Base-by-base conservation (phyloP, 192 early-diverging fungal genomes). In the Entomortierella chlamydospora region DNA sequence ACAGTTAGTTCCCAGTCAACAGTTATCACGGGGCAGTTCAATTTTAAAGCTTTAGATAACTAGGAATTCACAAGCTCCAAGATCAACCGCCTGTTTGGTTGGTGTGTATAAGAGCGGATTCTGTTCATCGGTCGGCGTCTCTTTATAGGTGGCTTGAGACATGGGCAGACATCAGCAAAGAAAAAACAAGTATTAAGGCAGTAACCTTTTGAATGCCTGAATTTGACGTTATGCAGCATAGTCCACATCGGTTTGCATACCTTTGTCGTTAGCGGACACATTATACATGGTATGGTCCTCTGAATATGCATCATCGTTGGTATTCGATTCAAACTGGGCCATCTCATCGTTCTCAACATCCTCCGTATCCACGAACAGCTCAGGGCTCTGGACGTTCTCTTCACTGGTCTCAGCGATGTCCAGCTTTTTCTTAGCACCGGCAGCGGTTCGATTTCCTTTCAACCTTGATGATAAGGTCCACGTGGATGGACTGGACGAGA, bases 321-420 rank as follows among this genome's bases (percentile, higher is more conserved):
- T 64, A 54, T 64, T 39, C 49, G 37, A 54, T 64, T 31, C 62
- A 37, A 54, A 53, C 62, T 54, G 51, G n/a, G 64, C 42, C 41
- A 57, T 55, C 52, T 57, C 64, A 47, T 57, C 54, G 54, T 41
- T 45, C 52, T 57, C 64, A 37, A 25, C 42, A 67, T 26, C 54
- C 54, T 57, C 64, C 2, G 37, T 41, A 47, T 42, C 57, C 66
- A 58, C 25, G 43, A 68, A 50, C 26, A 29, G 34, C 39, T 70
- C 68, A 52, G 34, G 2, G 50, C n/a, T 23, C 45, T 41, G 13
- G 39, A 41, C 13, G 39, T 41, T 41, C 39, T 41, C 39, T 9
- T 41, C 39, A 41, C 39, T 41, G 13, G 39, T 41, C 39, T 41
- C 39, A 6, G 6, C 39, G 13, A 9, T 41, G 13, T 41, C 39